Base-by-base conservation (phyloP, 1,284 basidiomycete genomes). In the Ustilago trichophora region DNA sequence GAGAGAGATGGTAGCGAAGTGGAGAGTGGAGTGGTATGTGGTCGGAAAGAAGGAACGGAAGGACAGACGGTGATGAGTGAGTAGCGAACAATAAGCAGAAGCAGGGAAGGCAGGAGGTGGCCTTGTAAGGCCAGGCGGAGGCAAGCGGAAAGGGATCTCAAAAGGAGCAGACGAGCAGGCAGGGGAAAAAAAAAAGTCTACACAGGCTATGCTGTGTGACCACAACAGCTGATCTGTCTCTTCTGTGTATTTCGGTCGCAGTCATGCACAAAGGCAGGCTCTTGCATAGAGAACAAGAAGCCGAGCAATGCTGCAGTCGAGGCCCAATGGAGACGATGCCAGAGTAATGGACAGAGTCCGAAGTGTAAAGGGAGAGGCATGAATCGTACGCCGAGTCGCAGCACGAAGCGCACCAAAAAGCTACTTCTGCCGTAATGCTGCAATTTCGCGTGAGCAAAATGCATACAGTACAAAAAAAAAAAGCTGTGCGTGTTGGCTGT, bases 311-410 rank as follows among this genome's bases (percentile, higher is more conserved):
- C n/a, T n/a, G n/a, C n/a, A n/a, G n/a, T n/a, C n/a, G n/a, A n/a
- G n/a, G n/a, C n/a, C n/a, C n/a, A n/a, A n/a, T n/a, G n/a, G n/a
- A n/a, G n/a, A n/a, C n/a, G n/a, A n/a, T n/a, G n/a, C n/a, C 13
- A 19, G 43, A 45, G 32, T 7, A 25, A 15, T 21, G 25, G 29
- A 45, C 6, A 24, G 9, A 24, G 5, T 7, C 21, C 6, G 13
- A 29, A 15, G 22, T 16, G 22, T 18, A 16, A 35, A 19, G 31
- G 8, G 18, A 29, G 7, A 37, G 34, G 45, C 45, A 47, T 43
- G 41, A 37, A 43, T 52, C 41, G 34, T 44, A 43, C 49, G 33
- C 41, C 49, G 49, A 52, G 41, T 16, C 19, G 33, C 32, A 25
- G 29, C 19, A 35, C 6, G 8, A 32, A 29, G 44, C 19, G 32